A percentile compares a stretch with the other conserved stretches of the same genome.
Conservation (phyloP, 2,329 filamentous ascomycete genomes). For the Aspergillus quadrilineatus region DNA sequence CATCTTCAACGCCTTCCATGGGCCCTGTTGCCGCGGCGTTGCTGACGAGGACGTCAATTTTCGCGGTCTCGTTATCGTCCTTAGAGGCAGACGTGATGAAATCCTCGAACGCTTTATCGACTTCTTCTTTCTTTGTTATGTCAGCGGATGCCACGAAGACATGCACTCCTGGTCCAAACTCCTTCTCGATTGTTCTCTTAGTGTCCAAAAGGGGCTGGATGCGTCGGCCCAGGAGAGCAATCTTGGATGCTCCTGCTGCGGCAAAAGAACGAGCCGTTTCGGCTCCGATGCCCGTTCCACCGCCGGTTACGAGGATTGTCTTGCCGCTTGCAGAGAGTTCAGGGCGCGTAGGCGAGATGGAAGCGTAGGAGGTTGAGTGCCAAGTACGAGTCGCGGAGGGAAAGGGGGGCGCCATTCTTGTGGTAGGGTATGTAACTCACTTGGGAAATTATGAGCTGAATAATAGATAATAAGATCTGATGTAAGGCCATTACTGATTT, state of each 20-base stretch:
- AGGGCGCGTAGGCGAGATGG: conserved; percentile 42
- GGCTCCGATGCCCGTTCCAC: conserved; percentile 48
- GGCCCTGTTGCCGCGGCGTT: neutral
- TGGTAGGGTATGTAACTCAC: neutral
- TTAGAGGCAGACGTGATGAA: neutral
- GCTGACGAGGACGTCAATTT: conserved; percentile 2
- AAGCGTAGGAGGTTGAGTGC: conserved; percentile 10
- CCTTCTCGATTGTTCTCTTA: neutral
- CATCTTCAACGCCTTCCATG: neutral
- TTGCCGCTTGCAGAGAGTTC: conserved; percentile 43
- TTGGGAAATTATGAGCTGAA: no score
- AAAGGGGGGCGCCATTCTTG: conserved; percentile 1
- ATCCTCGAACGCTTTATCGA: neutral
- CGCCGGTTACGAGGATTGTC: conserved; percentile 46
- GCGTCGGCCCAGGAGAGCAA: conserved; percentile 47
- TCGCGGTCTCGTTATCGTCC: neutral
- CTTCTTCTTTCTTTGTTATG: neutral
- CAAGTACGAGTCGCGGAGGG: conserved; percentile 4
- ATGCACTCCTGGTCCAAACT: neutral
- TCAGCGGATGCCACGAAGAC: neutral
- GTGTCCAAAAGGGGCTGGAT: conserved; percentile 26
- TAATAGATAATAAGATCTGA: neutral
- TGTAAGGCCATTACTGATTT: neutral
- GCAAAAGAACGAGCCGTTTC: conserved; percentile 47
- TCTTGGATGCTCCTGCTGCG: conserved; percentile 44